Percentiles rank a stretch among this genome's conserved stretches.
Conservation (phyloP, 345 rosid genomes). For the Acer campestre region DNA sequence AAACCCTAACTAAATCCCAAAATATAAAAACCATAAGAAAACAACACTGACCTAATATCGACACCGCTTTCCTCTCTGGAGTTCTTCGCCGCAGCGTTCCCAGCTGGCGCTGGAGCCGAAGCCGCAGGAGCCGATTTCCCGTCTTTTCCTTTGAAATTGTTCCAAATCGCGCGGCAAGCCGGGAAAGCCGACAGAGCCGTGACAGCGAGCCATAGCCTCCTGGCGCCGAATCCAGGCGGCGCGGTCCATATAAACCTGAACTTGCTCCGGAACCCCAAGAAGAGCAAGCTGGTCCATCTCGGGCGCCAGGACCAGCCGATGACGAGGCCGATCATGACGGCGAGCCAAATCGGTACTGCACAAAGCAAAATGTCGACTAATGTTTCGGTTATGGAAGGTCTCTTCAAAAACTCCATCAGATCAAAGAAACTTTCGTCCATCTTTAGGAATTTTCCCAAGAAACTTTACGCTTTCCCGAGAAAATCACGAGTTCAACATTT, state of each 20-base stretch:
- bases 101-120: constrained; percentile 20
- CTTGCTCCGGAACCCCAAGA: constrained; percentile 74
- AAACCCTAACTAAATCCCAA: not conserved
- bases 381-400: constrained; percentile 75
- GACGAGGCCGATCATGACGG: constrained; percentile 91
- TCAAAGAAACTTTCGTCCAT: constrained; percentile 75
- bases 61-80: constrained; percentile 33
- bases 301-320: constrained; percentile 99
- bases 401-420: constrained; percentile 60
- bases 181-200: constrained; percentile 90
- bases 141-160: constrained; percentile 43
- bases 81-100: constrained; percentile 14
- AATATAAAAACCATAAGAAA: not conserved
- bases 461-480: not conserved
- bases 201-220: constrained; percentile 89
- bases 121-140: constrained; percentile 33
- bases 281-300: constrained; percentile 85
- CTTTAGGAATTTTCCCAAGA: not conserved
- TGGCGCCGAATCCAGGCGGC: constrained; percentile 97
- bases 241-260: constrained; percentile 83
- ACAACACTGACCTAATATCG: constrained; percentile 41
- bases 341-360: constrained; percentile 96
- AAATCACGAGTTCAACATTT: not conserved
- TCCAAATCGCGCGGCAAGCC: constrained; percentile 73
- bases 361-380: constrained; percentile 89